Conservation (phyloP, 768 basidiomycete species). For the Suillus tomentosus region DNA sequence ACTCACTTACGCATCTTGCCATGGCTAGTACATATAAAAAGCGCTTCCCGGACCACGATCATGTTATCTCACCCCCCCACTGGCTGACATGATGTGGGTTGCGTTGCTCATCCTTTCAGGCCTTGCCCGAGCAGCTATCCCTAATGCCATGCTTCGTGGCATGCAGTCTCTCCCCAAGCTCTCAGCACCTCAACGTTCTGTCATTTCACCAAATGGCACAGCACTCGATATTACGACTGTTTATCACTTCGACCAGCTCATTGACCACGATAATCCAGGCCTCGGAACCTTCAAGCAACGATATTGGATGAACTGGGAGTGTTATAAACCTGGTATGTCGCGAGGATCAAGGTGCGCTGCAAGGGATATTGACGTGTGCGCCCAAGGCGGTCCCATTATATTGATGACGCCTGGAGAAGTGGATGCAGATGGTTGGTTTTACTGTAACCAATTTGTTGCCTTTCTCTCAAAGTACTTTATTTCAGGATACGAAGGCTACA, state of each 20-base stretch:
- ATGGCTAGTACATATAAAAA: constrained; percentile 6
- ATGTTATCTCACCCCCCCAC: constrained; percentile 28
- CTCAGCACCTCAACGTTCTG: constrained; percentile 11
- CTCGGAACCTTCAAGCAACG: constrained; percentile 76
- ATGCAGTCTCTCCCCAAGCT: constrained; percentile 19
- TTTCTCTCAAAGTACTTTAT: not conserved
- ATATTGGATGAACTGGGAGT: constrained; percentile 71
- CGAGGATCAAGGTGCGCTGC: constrained; percentile 22
- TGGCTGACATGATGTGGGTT: constrained; percentile 5
- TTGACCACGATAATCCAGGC: constrained; percentile 52
- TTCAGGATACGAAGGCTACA: constrained; percentile 45
- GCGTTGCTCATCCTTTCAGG: constrained; percentile 1
- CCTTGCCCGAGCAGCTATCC: constrained; percentile 24
- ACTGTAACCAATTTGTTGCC: too few species aligned
- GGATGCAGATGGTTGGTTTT: constrained; percentile 45
- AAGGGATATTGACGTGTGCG: constrained; percentile 13
- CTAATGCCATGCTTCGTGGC: constrained; percentile 23
- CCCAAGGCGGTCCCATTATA: constrained; percentile 29
- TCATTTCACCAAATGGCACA: constrained; percentile 29
- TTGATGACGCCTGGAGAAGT: constrained; percentile 61
- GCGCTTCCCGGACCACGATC: constrained; percentile 17
- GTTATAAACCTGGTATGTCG: constrained; percentile 50
- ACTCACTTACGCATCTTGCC: constrained; percentile 28
- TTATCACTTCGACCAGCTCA: constrained; percentile 34
- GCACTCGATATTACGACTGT: constrained; percentile 24